Evolutionary conservation across 2,329 filamentous ascomycete species (phyloP).

Genomic region (Trematosphaeria pertusa): DNA sequence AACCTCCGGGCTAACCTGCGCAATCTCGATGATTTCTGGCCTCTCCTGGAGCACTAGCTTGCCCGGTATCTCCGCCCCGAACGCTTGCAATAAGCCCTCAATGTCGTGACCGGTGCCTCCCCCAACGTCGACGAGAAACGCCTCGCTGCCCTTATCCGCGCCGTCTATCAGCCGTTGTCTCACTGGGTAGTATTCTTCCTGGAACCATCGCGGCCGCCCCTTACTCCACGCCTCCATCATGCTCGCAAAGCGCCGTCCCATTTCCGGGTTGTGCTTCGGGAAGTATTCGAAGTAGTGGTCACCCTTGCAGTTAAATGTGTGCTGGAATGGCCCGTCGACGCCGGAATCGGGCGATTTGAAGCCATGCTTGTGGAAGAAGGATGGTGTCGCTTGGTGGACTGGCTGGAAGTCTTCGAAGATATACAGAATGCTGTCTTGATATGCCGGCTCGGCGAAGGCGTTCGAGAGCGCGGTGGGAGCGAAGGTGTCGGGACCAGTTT

Average conservation of each 20-base stretch:
- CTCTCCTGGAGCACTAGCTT: constrained; percentile 31
- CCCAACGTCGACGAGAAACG: constrained; percentile 33
- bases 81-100: constrained; percentile 23
- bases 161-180: constrained; percentile 28
- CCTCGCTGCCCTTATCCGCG: constrained; percentile 11
- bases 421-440: constrained; percentile 30
- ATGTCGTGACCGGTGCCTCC: constrained; percentile 34
- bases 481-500: constrained; percentile 25
- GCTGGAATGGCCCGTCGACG: constrained; percentile 30
- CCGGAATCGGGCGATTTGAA: constrained; percentile 24
- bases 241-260: constrained; percentile 32
- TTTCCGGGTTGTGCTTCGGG: constrained; percentile 24
- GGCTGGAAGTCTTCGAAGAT: constrained; percentile 29
- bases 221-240: constrained; percentile 39
- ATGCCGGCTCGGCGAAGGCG: constrained; percentile 24
- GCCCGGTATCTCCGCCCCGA: constrained; percentile 23
- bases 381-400: constrained; percentile 23
- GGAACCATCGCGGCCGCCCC: constrained; percentile 32
- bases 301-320: constrained; percentile 28
- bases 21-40: constrained; percentile 28
- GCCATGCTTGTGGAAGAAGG: constrained; percentile 22
- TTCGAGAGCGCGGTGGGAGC: constrained; percentile 23
- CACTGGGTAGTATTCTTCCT: constrained; percentile 30
- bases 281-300: constrained; percentile 33
- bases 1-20: constrained; percentile 28